These are phyloP conservation scores for Austroboletus eburneus DNA, from an alignment of 768 basidiomycete genomes.

Conservation along the genomic window DNA sequence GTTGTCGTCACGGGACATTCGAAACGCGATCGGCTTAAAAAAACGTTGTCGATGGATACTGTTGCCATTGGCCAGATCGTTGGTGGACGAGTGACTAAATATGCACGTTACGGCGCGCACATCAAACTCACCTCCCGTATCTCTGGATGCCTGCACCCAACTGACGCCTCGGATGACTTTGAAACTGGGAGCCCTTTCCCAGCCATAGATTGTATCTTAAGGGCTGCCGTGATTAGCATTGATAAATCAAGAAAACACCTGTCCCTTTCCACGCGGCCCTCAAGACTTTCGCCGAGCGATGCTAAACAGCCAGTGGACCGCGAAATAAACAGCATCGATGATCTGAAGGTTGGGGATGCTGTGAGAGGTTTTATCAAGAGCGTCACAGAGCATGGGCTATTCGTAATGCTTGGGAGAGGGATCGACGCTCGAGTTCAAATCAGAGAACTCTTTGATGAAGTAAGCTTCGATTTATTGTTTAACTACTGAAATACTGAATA, in stretches of 20 bases:
- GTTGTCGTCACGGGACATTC: constrained; percentile 80
- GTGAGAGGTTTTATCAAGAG: constrained; percentile 89
- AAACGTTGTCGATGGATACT: constrained; percentile 60
- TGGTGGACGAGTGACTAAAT: constrained; percentile 73
- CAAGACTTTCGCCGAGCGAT: constrained; percentile 57
- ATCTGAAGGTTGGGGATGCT: constrained; percentile 68
- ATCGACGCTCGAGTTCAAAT: constrained; percentile 93
- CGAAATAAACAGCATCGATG: constrained; percentile 58
- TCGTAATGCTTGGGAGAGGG: constrained; percentile 79
- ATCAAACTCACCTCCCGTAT: constrained; percentile 73
- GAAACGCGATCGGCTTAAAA: constrained; percentile 49
- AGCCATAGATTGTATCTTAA: constrained; percentile 59
- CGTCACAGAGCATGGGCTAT: constrained; percentile 81
- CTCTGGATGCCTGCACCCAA: constrained; percentile 75
- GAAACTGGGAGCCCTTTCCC: constrained; percentile 55
- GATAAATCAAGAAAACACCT: constrained; percentile 65
- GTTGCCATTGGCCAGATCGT: constrained; percentile 71
- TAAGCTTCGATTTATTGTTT: constrained; percentile 17
- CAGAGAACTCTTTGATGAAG: constrained; percentile 87
- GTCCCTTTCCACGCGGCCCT: constrained; percentile 76
- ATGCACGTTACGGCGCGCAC: constrained; percentile 67
- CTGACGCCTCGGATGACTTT: constrained; percentile 80
- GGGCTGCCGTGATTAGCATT: constrained; percentile 65
- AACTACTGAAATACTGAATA: constrained; percentile 6
- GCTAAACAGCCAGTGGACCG: constrained; percentile 53